Conservation (phyloP, 305 asterid species). For the Stenogyne calaminthoides region DNA sequence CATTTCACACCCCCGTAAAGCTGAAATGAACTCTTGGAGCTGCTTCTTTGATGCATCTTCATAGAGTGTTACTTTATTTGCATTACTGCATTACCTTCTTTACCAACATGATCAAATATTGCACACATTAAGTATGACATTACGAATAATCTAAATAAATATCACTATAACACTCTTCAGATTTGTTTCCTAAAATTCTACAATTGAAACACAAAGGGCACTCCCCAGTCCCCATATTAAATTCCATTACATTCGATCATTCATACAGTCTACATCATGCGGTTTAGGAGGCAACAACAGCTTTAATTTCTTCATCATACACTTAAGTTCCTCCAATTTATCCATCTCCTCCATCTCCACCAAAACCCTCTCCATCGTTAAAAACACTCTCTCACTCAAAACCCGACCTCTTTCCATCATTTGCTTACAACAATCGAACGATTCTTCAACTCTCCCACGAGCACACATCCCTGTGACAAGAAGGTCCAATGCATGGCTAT, state of each 20-base stretch:
- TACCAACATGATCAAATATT: no score
- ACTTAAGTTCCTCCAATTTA: constrained; percentile 46
- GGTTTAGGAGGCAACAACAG: constrained; percentile 47
- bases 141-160: no score
- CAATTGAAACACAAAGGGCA: neutral
- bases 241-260: neutral
- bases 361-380: constrained; percentile 62
- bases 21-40: constrained; percentile 91
- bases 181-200: neutral
- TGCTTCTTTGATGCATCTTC: constrained; percentile 94
- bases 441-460: constrained; percentile 73
- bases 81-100: constrained; percentile 91
- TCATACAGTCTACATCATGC: neutral
- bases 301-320: constrained; percentile 51
- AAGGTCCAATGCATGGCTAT: constrained; percentile 76
- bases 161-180: no score
- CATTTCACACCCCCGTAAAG: constrained; percentile 85
- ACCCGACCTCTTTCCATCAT: constrained; percentile 74
- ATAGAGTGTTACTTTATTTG: constrained; percentile 81
- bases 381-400: constrained; percentile 51
- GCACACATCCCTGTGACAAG: constrained; percentile 83
- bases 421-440: constrained; percentile 68
- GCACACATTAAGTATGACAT: no score
- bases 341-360: constrained; percentile 53
- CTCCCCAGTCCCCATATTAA: neutral